Conservation (phyloP, 2,329 filamentous ascomycete genomes). For the Sporothrix luriei region DNA sequence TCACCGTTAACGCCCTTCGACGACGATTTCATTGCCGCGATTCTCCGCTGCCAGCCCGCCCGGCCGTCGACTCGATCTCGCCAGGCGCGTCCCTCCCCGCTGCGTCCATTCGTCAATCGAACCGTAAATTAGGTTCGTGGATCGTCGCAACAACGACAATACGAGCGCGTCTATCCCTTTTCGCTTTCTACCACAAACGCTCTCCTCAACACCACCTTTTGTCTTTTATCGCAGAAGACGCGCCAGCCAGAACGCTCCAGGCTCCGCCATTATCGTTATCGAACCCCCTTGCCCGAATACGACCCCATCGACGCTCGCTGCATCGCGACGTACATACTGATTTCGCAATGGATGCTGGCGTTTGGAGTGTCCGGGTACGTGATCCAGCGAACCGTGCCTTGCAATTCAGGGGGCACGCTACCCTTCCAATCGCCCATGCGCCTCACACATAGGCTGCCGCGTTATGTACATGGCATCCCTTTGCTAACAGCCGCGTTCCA, state of each 20-base stretch:
- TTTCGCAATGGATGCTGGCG: slow-evolving; percentile 31
- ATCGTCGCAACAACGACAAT: slow-evolving; percentile 22
- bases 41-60: neutral
- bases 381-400: no score
- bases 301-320: slow-evolving; percentile 15
- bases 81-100: slow-evolving; percentile 21
- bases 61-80: neutral
- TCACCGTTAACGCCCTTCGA: neutral
- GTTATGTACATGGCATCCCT: neutral
- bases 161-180: neutral
- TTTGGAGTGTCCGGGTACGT: slow-evolving; percentile 31
- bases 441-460: neutral
- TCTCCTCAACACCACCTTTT: neutral
- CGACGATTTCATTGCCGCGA: neutral
- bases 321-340: slow-evolving; percentile 27
- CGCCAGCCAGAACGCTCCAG: neutral
- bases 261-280: neutral
- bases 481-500: slow-evolving; percentile 17
- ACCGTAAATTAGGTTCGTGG: slow-evolving; percentile 12
- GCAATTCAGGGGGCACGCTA: neutral
- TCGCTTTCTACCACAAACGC: neutral
- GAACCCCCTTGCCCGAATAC: neutral
- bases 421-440: neutral
- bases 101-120: slow-evolving; percentile 5
- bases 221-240: neutral